phyloP scores from a whole-genome alignment of 2,329 filamentous ascomycete species.

The Fusarium mexicanum region DNA sequence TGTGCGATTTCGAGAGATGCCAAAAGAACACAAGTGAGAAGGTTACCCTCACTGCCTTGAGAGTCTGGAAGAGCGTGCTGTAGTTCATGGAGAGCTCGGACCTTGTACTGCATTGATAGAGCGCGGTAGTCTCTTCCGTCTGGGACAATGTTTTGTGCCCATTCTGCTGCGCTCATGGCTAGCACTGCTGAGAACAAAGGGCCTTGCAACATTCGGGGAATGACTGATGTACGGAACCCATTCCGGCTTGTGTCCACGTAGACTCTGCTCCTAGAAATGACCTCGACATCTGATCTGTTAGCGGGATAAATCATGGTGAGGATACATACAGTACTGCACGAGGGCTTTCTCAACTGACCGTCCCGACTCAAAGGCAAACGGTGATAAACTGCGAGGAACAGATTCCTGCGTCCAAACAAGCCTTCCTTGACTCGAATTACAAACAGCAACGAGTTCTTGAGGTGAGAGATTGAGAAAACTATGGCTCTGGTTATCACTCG shows the following conservation, averaged over 20 bases:
- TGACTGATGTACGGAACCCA: constrained; percentile 35
- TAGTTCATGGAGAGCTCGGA: constrained; percentile 30
- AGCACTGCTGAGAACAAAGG: constrained; percentile 35
- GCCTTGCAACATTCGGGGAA: constrained; percentile 32
- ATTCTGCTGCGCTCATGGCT: constrained; percentile 40
- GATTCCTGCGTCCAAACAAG: neutral
- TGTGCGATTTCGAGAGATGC: constrained; percentile 39
- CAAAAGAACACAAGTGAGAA: constrained; percentile 37
- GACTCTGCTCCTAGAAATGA: constrained; percentile 38
- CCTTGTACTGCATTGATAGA: constrained; percentile 38
- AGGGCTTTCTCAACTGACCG: constrained; percentile 22
- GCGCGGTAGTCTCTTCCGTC: constrained; percentile 34
- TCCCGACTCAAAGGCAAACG: constrained; percentile 9
- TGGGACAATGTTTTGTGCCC: constrained; percentile 26
- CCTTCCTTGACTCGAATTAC: neutral
- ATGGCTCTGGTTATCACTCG: neutral
- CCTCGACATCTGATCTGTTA: constrained; percentile 33
- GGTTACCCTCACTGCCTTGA: constrained; percentile 29
- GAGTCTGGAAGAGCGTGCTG: constrained; percentile 23
- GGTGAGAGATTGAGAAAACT: constrained; percentile 35
- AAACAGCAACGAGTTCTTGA: constrained; percentile 19
- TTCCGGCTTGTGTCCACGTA: constrained; percentile 38
- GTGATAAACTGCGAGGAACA: constrained; percentile 16
- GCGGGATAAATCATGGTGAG: neutral
- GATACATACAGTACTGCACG: constrained; percentile 37